phyloP scores from a whole-genome alignment of 1,139 yeast species.

The Tardiomyces digboiensis region DNA sequence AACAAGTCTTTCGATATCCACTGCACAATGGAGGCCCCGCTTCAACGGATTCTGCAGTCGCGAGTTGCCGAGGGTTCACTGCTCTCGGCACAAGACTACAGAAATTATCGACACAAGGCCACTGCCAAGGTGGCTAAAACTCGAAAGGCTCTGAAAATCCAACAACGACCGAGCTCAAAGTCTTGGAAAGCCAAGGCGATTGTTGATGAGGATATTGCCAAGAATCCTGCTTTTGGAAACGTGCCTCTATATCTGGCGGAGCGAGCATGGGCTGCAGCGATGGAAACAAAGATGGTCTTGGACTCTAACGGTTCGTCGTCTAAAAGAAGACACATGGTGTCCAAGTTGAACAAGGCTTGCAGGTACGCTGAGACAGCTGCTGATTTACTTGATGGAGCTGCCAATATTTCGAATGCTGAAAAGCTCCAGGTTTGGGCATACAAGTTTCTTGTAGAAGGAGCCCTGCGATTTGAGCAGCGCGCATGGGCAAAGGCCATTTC shows the following conservation, averaged over 20 bases:
- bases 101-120: conserved; percentile 22
- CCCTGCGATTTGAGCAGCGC: conserved; percentile 44
- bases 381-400: conserved; percentile 24
- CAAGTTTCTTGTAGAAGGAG: conserved; percentile 52
- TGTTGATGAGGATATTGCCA: conserved; percentile 35
- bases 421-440: conserved; percentile 51
- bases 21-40: neutral
- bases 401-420: conserved; percentile 9
- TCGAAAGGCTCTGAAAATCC: conserved; percentile 47
- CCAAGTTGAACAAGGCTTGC: conserved; percentile 62
- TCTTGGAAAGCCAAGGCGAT: conserved; percentile 28
- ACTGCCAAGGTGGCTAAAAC: conserved; percentile 41
- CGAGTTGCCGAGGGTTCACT: conserved; percentile 22
- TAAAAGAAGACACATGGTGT: conserved; percentile 41
- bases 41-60: neutral
- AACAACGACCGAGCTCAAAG: conserved; percentile 42
- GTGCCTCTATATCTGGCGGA: conserved; percentile 45
- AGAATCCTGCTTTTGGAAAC: conserved; percentile 38
- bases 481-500: conserved; percentile 48
- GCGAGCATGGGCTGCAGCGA: conserved; percentile 58
- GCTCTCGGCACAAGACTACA: conserved; percentile 31
- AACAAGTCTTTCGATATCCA: no score
- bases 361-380: conserved; percentile 37
- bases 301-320: conserved; percentile 43
- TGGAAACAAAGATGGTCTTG: conserved; percentile 48